Evolutionary conservation across 2,329 filamentous ascomycete species (phyloP).

Genomic region (Diaporthe humulicola): DNA sequence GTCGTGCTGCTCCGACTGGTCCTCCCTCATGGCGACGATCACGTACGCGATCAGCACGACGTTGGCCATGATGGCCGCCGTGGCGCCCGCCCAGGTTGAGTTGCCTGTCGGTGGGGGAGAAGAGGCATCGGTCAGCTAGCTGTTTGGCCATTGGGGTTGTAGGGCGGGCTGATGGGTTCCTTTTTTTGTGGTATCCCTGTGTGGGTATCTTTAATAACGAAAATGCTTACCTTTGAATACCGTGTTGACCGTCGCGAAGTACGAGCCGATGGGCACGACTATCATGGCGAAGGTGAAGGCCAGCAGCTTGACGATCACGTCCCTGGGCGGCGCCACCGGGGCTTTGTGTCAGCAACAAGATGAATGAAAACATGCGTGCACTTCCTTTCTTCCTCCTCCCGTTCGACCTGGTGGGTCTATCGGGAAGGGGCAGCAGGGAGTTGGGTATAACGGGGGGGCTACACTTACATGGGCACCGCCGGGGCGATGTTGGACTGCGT

Average conservation of each 20-base stretch:
- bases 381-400: not conserved
- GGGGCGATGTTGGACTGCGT: slow-evolving; percentile 82
- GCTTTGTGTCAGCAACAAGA: slow-evolving; percentile 36
- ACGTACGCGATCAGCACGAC: slow-evolving; percentile 92
- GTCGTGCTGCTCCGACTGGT: slow-evolving; percentile 65
- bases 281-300: slow-evolving; percentile 95
- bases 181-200: no score
- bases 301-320: slow-evolving; percentile 91
- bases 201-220: not conserved
- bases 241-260: slow-evolving; percentile 83
- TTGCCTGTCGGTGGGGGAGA: slow-evolving; percentile 67
- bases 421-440: slow-evolving; percentile 33
- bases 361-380: not conserved
- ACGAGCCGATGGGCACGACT: slow-evolving; percentile 85
- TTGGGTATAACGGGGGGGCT: not conserved
- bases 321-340: slow-evolving; percentile 59
- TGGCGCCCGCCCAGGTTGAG: slow-evolving; percentile 85
- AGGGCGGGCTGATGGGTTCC: not conserved
- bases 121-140: not conserved
- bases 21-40: slow-evolving; percentile 91
- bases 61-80: slow-evolving; percentile 91
- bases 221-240: slow-evolving; percentile 79
- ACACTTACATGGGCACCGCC: slow-evolving; percentile 82
- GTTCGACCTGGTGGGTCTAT: not conserved
- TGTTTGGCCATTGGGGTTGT: no score